These are phyloP conservation scores for Xylaria sp. DNA, from an alignment of 2,329 filamentous ascomycete genomes.

Conservation along the genomic window DNA sequence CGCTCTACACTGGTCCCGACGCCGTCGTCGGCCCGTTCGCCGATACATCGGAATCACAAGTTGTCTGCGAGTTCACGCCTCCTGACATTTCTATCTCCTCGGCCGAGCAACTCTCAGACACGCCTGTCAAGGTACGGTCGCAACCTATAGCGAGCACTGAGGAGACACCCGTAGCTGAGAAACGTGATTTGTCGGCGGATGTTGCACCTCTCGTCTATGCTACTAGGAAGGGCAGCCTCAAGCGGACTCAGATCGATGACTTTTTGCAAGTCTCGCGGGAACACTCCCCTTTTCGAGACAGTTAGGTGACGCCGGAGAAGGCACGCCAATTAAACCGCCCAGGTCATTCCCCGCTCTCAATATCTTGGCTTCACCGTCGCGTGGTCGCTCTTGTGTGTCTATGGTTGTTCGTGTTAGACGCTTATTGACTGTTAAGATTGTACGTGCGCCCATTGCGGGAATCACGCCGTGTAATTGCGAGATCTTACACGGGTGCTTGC, in stretches of 20 bases:
- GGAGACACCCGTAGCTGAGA: not conserved
- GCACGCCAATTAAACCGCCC: not conserved
- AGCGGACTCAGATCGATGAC: conserved; percentile 25
- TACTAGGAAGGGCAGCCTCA: conserved; percentile 19
- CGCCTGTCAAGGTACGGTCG: not conserved
- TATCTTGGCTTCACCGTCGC: not conserved
- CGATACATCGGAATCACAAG: conserved; percentile 9
- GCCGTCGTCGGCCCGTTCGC: conserved; percentile 34
- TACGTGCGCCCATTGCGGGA: not conserved
- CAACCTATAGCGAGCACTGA: not conserved
- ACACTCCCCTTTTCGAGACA: not conserved
- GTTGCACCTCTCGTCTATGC: not conserved
- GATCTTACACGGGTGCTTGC: not conserved
- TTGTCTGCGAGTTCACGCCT: not conserved
- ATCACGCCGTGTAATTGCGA: not conserved
- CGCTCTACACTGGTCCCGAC: conserved; percentile 33
- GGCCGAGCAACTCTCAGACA: not conserved
- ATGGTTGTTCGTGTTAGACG: not conserved
- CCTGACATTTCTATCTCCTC: not conserved
- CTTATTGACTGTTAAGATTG: not conserved
- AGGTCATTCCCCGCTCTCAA: not conserved
- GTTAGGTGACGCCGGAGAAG: not conserved
- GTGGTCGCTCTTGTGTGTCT: not conserved
- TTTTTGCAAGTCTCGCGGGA: conserved; percentile 19
- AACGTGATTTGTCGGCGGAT: not conserved